These are phyloP conservation scores for Plasmodium inui DNA, from an alignment of 169 alveolate genomes.

Conservation along the genomic window DNA sequence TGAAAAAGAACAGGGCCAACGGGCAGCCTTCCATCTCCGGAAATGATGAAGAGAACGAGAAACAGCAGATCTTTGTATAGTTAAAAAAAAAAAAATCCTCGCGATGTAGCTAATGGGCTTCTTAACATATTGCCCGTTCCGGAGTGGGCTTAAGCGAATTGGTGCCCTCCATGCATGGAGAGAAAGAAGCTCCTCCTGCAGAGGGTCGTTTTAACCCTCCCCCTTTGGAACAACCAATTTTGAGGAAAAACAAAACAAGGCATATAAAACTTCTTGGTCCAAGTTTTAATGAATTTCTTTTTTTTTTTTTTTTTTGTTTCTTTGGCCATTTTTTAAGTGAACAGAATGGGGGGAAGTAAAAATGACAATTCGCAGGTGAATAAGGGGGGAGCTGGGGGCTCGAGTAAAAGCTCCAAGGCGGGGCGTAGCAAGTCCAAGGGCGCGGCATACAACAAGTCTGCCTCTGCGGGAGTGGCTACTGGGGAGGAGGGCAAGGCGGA, in stretches of 20 bases:
- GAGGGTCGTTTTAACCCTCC: background rate
- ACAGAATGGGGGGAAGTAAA: conserved; percentile 43
- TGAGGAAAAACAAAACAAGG: background rate
- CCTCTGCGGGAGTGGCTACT: background rate
- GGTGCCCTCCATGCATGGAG: background rate
- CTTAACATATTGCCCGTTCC: background rate
- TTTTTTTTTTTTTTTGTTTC: background rate
- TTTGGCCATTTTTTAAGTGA: background rate
- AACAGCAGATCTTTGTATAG: background rate
- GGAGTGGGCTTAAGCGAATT: background rate
- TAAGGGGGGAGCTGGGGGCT: conserved; percentile 45
- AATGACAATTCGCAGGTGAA: conserved; percentile 11
- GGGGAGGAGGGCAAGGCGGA: background rate
- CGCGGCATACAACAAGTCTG: background rate
- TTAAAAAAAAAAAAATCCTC: no score
- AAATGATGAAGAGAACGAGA: background rate
- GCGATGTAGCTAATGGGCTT: background rate
- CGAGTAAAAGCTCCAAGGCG: conserved; percentile 31
- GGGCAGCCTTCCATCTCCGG: background rate
- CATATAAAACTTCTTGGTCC: background rate
- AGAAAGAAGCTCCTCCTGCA: background rate
- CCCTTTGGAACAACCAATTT: background rate
- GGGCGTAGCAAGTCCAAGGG: background rate
- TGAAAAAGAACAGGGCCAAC: background rate
- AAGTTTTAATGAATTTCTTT: background rate